Conservation (phyloP, 805 yeast genomes). For the Suhomyces pyralidae region DNA sequence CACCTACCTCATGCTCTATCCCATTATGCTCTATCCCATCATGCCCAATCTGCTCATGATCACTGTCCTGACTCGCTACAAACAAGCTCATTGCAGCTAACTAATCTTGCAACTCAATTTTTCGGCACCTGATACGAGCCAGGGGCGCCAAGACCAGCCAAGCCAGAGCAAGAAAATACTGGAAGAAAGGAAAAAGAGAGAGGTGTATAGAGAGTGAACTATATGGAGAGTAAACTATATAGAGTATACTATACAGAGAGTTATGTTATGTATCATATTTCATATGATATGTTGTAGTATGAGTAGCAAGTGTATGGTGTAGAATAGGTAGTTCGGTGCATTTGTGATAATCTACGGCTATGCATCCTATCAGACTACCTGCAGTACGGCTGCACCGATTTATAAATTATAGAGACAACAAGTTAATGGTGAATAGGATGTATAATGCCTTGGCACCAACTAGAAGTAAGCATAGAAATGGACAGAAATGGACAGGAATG, state of each 20-base stretch:
- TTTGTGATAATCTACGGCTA: not conserved
- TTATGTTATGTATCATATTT: too few species aligned
- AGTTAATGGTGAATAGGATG: not conserved
- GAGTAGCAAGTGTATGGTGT: too few species aligned
- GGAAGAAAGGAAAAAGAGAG: too few species aligned
- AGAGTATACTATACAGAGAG: too few species aligned
- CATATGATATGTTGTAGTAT: too few species aligned
- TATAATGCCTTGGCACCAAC: constrained; percentile 15
- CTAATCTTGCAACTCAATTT: not conserved
- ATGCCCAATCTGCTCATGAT: not conserved
- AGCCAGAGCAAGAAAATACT: not conserved
- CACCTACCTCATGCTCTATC: too few species aligned
- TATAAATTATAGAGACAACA: not conserved
- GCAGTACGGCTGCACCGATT: not conserved
- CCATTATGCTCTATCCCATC: too few species aligned
- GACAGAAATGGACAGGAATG: too few species aligned
- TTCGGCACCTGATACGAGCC: not conserved
- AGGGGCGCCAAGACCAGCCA: not conserved
- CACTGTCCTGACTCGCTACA: not conserved
- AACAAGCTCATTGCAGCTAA: not conserved
- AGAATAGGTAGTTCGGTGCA: too few species aligned
- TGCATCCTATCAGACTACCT: not conserved
- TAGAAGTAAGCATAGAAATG: constrained; percentile 17
- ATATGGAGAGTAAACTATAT: too few species aligned
- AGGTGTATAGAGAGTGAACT: too few species aligned